These are phyloP conservation scores for Chaetoscypha palmicola DNA, from an alignment of 2,329 filamentous ascomycete genomes.

Conservation along the genomic window DNA sequence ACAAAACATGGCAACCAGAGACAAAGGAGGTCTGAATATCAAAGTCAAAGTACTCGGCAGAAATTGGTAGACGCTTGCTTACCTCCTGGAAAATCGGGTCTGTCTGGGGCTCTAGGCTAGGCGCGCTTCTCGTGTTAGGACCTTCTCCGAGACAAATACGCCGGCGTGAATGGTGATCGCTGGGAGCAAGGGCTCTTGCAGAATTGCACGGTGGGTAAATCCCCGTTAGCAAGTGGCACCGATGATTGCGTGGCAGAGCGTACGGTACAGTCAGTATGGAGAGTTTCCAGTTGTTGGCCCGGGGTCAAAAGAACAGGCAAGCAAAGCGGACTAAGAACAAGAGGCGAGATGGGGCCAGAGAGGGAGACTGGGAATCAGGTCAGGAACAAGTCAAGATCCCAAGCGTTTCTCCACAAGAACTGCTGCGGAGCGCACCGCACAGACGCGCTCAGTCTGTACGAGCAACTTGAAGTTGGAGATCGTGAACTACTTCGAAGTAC, in stretches of 20 bases:
- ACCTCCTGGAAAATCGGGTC: conserved; percentile 7
- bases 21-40: conserved; percentile 12
- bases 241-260: neutral
- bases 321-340: too few relatives aligned
- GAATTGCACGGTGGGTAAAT: conserved; percentile 7
- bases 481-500: neutral
- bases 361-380: neutral
- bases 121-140: conserved; percentile 17
- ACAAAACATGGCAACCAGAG: conserved; percentile 13
- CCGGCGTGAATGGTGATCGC: conserved; percentile 13
- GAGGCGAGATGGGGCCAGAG: too few relatives aligned
- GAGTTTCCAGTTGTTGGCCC: conserved; percentile 1
- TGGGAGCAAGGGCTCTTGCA: conserved; percentile 3
- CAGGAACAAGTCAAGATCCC: neutral
- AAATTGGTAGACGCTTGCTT: too few relatives aligned
- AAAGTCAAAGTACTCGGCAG: too few relatives aligned
- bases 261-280: neutral
- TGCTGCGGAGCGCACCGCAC: too few relatives aligned
- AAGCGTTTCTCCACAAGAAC: too few relatives aligned
- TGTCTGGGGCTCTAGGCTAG: conserved; percentile 4
- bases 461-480: neutral
- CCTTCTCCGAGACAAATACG: conserved; percentile 13
- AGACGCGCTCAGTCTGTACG: conserved; percentile 11
- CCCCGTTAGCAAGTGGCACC: neutral
- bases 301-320: conserved; percentile 1